A percentile compares a stretch with the other conserved stretches of the same genome.
phyloP scores from a whole-genome alignment of 75 land plant genomes.

The Adiantum capillusveneris region DNA sequence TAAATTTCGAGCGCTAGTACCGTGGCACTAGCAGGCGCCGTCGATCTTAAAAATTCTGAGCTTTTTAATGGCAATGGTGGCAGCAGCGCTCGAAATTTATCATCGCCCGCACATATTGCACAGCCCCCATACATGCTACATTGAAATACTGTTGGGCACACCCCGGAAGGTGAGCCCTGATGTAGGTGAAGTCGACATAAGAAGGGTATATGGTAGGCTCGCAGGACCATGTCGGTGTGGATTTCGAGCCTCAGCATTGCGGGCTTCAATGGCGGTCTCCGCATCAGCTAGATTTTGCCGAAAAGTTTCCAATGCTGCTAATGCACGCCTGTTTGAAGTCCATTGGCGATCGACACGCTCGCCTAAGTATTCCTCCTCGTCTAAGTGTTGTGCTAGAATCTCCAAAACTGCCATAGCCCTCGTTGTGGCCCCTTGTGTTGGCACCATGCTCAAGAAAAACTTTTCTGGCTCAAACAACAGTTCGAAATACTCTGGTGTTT shows the following conservation, averaged over 20 bases:
- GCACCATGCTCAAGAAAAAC: constrained; percentile 28
- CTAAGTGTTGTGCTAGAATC: constrained; percentile 35
- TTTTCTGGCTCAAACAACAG: constrained; percentile 33
- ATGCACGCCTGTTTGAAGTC: constrained; percentile 13
- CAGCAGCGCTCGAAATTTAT: no score
- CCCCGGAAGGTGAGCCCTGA: constrained; percentile 49
- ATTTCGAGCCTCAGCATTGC: constrained; percentile 17
- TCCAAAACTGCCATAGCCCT: constrained; percentile 47
- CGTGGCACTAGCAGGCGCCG: no score
- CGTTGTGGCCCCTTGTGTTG: constrained; percentile 35
- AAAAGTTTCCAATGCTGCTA: constrained; percentile 30
- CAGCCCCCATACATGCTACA: no score
- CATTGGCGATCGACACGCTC: constrained; percentile 11
- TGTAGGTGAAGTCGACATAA: constrained; percentile 16
- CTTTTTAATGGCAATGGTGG: no score
- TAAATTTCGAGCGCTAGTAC: no score
- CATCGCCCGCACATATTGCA: no score
- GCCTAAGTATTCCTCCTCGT: constrained; percentile 53
- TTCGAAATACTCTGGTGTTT: constrained; percentile 14
- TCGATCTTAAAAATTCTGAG: no score
- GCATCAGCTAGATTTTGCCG: constrained; percentile 13
- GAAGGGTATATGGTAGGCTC: constrained; percentile 37
- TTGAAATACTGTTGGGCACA: constrained; percentile 64
- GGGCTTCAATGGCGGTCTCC: constrained; percentile 23
- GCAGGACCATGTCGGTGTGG: constrained; percentile 39